Percentiles rank a stretch among this genome's conserved stretches.
phyloP scores from a whole-genome alignment of 2,329 filamentous ascomycete species.

The Monilinia fructicola region DNA sequence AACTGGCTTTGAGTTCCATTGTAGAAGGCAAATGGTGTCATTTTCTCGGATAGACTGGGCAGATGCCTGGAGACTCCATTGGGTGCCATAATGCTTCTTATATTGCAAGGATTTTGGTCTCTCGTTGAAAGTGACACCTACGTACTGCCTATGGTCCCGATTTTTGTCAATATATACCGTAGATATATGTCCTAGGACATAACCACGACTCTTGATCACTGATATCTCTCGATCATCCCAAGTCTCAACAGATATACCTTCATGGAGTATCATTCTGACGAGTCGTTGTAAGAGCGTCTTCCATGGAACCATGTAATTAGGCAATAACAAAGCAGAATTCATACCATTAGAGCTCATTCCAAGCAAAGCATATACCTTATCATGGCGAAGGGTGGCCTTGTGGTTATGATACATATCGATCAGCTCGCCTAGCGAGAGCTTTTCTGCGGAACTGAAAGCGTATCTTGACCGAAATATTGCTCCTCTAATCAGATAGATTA shows the following conservation, averaged over 20 bases:
- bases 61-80: background rate
- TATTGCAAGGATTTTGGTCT: background rate
- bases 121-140: background rate
- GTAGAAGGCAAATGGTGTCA: background rate
- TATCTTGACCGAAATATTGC: background rate
- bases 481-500: background rate
- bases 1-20: background rate
- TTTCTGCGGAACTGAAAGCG: background rate
- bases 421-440: background rate
- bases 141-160: background rate
- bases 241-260: background rate
- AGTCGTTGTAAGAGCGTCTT: background rate
- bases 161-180: background rate
- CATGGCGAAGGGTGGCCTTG: background rate
- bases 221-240: background rate
- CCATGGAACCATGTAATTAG: background rate
- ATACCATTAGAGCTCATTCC: constrained; percentile 5
- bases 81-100: background rate
- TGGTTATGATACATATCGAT: background rate
- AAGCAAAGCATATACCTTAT: constrained; percentile 7
- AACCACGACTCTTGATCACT: background rate
- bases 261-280: background rate
- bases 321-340: background rate
- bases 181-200: background rate
- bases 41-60: background rate